Evolutionary conservation across 805 yeast genomes (phyloP), one percentile per base, ranked within the genome.

Genomic region (Debaryomyces tyrocola): DNA sequence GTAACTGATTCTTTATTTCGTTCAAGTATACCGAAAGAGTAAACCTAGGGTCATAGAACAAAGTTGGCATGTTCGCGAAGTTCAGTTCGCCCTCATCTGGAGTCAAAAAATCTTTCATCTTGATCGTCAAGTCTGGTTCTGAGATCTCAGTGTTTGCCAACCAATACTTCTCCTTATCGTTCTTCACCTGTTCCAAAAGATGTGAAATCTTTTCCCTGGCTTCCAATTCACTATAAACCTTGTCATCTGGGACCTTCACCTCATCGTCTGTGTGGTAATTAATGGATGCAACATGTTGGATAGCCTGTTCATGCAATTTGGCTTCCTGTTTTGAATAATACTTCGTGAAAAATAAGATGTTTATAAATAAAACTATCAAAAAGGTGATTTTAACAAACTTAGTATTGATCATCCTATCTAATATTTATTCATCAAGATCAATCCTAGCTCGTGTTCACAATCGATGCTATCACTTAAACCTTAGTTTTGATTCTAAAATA

Each of bases 31-130:
- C 76, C 0, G 83, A 62, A 51, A 75, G 65, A 0, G 84, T 74
- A 48, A 80, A 64, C 33, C 84, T 60, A 12, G 85, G 85, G 49
- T 82, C 86, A 48, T 67, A 73, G 14, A 63, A 60, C 6, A 57
- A 28, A 36, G 49, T 46, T 1, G 53, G 55, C 6, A 45, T 48
- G 28, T 48, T 41, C 18, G 37, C 44, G 46, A 50, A 51, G 37
- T 40, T 17, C 14, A 31, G 14, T 12, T n/a, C 34, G 39, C 43
- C 49, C 10, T 42, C 14, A 38, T 46, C 39, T 1, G 49, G 39
- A 10, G 47, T 42, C 18, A 58, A 27, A 38, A 59, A 62, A 27
- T 60, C 63, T 8, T 47, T 49, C 2, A 59, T 56, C 7, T 56
- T 48, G 21, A 62, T 50, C 5, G 29, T 43, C 8, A 62, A 42